Conservation (phyloP, 2,329 filamentous ascomycete species). For the Colletotrichum sidae region DNA sequence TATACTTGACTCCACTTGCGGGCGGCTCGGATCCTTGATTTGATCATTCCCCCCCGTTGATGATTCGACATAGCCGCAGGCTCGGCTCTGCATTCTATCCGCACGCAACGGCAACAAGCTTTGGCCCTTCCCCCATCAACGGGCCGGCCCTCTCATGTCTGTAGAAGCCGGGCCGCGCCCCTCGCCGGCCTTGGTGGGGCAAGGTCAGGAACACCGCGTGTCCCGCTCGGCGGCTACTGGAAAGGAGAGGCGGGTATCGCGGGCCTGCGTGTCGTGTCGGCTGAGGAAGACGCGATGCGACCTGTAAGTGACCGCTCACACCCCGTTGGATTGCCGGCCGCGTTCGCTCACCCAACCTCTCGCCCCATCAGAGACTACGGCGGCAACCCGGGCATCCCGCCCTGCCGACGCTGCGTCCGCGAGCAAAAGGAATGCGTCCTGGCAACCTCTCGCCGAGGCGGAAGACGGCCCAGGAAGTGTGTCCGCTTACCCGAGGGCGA, state of each 20-base stretch:
- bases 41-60: no score
- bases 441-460: slow-evolving; percentile 53
- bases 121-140: neutral
- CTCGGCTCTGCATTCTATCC: neutral
- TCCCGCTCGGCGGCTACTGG: slow-evolving; percentile 31
- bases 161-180: slow-evolving; percentile 18
- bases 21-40: no score
- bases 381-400: slow-evolving; percentile 49
- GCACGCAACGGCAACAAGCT: neutral
- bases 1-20: no score
- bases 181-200: slow-evolving; percentile 15
- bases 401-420: slow-evolving; percentile 52
- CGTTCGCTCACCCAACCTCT: neutral
- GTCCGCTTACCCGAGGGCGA: slow-evolving; percentile 21
- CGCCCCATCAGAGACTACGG: slow-evolving; percentile 43
- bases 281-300: slow-evolving; percentile 47
- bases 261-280: slow-evolving; percentile 47
- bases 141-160: slow-evolving; percentile 11
- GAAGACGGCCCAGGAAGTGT: slow-evolving; percentile 45
- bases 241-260: slow-evolving; percentile 45
- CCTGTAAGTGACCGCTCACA: slow-evolving; percentile 41
- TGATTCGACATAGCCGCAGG: no score
- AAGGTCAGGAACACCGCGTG: slow-evolving; percentile 12
- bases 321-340: neutral
- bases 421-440: slow-evolving; percentile 53